Conservation (phyloP, 306 rosid species). For the Potentilla sterilis region DNA sequence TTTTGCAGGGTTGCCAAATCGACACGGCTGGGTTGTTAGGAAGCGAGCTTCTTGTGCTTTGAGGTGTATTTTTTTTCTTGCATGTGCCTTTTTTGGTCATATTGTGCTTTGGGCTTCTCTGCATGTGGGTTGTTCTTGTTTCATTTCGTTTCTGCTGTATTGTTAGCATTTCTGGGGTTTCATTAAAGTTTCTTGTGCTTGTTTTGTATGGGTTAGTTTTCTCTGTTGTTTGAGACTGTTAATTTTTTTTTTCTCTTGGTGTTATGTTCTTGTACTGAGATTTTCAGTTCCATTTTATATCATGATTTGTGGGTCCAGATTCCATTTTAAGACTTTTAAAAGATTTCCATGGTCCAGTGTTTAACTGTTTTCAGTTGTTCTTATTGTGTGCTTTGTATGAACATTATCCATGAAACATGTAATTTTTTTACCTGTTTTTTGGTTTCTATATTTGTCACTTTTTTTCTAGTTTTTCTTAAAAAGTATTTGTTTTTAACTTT, state of each 20-base stretch:
- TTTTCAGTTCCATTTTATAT: not conserved
- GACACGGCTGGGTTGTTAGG: not conserved
- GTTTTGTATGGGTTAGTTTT: not conserved
- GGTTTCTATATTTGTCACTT: no score
- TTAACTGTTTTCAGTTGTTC: not conserved
- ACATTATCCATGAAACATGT: not conserved
- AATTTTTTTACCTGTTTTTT: not conserved
- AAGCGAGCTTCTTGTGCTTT: not conserved
- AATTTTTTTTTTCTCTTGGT: no score
- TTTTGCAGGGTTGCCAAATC: not conserved
- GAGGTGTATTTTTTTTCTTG: not conserved
- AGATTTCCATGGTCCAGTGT: not conserved
- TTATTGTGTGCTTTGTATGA: not conserved
- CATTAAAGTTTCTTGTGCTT: not conserved
- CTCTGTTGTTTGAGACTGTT: not conserved
- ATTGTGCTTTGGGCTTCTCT: not conserved
- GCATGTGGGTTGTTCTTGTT: not conserved
- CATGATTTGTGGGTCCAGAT: not conserved
- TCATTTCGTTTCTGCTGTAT: not conserved
- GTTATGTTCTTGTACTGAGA: not conserved
- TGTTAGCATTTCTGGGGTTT: not conserved
- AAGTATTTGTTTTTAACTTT: not conserved
- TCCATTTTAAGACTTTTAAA: not conserved
- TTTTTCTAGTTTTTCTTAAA: not conserved
- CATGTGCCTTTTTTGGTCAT: not conserved